phyloP scores from a whole-genome alignment of 257 asterid genomes.

The Solanum neorickii region DNA sequence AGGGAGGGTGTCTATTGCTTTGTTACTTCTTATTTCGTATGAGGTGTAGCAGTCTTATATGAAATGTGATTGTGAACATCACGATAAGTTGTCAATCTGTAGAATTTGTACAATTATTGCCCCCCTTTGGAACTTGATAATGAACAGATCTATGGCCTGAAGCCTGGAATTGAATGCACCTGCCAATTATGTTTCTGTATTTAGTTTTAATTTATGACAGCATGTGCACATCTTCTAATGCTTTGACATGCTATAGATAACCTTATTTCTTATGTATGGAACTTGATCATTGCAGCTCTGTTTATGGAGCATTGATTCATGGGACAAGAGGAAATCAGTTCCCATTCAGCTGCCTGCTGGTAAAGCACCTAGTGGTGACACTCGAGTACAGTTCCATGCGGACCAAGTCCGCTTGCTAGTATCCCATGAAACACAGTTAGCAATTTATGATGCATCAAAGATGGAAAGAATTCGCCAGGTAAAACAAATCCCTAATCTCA shows the following conservation, averaged over 20 bases:
- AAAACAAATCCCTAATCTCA: background rate
- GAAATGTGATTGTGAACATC: background rate
- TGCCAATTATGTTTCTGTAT: background rate
- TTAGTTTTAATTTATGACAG: background rate
- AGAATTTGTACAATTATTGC: background rate
- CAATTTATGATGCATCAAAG: slow-evolving; percentile 79
- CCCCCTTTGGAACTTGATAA: background rate
- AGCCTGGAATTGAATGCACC: background rate
- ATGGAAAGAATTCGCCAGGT: slow-evolving; percentile 94
- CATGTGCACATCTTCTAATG: background rate
- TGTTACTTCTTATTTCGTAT: background rate
- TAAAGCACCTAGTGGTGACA: slow-evolving; percentile 84
- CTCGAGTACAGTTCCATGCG: slow-evolving; percentile 80
- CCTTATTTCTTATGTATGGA: background rate
- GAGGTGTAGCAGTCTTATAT: background rate
- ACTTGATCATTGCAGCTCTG: slow-evolving; percentile 42
- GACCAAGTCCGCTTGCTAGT: slow-evolving; percentile 82
- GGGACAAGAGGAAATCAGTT: slow-evolving; percentile 86
- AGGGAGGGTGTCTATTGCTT: background rate
- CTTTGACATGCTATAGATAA: background rate
- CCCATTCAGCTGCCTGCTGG: slow-evolving; percentile 80
- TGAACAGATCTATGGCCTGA: background rate
- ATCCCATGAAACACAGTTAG: slow-evolving; percentile 85
- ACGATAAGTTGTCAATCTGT: background rate
- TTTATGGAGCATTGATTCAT: slow-evolving; percentile 89